phyloP scores from a whole-genome alignment of 371 early-diverging fungal species.

The Furculomyces boomerangus region DNA sequence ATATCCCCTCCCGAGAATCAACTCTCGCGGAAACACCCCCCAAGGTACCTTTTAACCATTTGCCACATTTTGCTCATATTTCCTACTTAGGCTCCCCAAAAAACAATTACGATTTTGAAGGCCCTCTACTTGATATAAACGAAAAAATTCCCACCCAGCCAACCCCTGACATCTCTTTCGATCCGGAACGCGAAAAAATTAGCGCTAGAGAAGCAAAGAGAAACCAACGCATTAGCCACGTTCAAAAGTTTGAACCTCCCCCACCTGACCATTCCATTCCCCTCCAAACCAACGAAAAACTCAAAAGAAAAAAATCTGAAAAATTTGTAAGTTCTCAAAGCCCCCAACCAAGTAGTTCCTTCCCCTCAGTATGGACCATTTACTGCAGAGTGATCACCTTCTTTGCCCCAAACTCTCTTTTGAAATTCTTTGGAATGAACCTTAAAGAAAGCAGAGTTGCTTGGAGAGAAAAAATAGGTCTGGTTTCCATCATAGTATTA shows the following conservation, averaged over 20 bases:
- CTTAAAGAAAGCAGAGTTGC: constrained; percentile 22
- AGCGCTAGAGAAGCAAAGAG: neutral
- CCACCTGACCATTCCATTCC: neutral
- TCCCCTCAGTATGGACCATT: constrained; percentile 34
- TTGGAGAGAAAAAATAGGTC: constrained; percentile 68
- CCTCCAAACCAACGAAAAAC: too few species aligned
- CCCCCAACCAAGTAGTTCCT: neutral
- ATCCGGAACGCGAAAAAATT: neutral
- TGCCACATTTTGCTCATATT: too few species aligned
- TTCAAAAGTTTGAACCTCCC: neutral
- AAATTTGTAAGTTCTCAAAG: neutral
- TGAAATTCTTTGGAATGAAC: constrained; percentile 25
- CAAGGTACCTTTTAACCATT: too few species aligned
- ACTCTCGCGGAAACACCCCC: too few species aligned
- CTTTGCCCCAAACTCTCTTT: constrained; percentile 52
- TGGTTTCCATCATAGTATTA: constrained; percentile 43
- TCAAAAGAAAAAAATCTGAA: neutral
- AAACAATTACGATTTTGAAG: neutral
- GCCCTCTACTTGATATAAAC: neutral
- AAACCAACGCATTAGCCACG: neutral
- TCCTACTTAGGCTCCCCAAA: too few species aligned
- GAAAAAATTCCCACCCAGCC: neutral
- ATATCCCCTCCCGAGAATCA: too few species aligned
- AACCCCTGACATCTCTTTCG: neutral
- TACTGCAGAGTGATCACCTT: constrained; percentile 55